These are phyloP conservation scores for Naganishia randhawae DNA, from an alignment of 768 basidiomycete species.

Conservation along the genomic window DNA sequence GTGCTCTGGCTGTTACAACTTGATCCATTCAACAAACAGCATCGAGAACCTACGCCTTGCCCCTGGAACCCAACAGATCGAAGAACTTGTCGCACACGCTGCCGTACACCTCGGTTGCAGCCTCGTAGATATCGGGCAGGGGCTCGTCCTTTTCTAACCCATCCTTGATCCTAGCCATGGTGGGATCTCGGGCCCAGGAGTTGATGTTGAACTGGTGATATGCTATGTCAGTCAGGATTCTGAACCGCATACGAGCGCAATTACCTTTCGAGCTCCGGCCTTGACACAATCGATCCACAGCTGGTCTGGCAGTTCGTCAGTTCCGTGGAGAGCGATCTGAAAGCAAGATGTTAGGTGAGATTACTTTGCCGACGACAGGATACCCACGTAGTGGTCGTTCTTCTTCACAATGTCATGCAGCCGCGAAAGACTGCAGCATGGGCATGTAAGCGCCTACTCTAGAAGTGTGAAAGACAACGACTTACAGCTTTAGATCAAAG, in stretches of 20 bases:
- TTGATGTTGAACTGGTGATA: slow-evolving; percentile 27
- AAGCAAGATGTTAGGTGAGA: background rate
- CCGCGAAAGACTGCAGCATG: background rate
- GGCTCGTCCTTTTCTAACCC: slow-evolving; percentile 24
- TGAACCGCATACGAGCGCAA: background rate
- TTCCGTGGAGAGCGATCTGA: slow-evolving; percentile 44
- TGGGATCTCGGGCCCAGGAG: slow-evolving; percentile 27
- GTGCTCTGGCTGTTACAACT: no score
- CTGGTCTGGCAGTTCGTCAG: slow-evolving; percentile 49
- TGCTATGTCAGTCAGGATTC: background rate
- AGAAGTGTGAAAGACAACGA: background rate
- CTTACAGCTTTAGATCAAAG: slow-evolving; percentile 41
- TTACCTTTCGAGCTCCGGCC: slow-evolving; percentile 47
- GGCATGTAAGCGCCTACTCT: background rate
- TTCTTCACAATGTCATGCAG: slow-evolving; percentile 19
- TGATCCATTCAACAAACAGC: no score
- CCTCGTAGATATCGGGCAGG: slow-evolving; percentile 26
- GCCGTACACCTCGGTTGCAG: slow-evolving; percentile 24
- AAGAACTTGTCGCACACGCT: slow-evolving; percentile 23
- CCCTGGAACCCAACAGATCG: slow-evolving; percentile 15
- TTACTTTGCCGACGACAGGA: background rate
- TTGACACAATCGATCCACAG: slow-evolving; percentile 45
- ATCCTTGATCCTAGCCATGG: slow-evolving; percentile 18
- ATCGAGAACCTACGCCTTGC: slow-evolving; percentile 23
- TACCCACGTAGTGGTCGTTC: slow-evolving; percentile 23